phyloP scores from a whole-genome alignment of 768 basidiomycete species.

The Cyathus striatus region DNA sequence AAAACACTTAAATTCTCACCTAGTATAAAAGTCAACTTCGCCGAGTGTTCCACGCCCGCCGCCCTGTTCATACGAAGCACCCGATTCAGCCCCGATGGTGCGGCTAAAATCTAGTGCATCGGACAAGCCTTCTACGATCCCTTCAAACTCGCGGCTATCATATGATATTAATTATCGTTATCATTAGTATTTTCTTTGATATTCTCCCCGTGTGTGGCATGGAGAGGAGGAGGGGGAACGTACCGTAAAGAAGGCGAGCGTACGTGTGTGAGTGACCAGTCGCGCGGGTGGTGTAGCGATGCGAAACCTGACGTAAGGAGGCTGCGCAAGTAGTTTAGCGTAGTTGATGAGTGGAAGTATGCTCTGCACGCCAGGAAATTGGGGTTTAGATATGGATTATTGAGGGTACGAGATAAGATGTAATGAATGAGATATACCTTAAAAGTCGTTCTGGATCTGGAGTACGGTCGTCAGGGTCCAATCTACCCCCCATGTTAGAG shows the following conservation, averaged over 20 bases:
- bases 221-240: no score
- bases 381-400: conserved; percentile 1
- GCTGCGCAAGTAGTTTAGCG: conserved; percentile 87
- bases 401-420: not conserved
- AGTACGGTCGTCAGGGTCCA: conserved; percentile 71
- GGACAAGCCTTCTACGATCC: conserved; percentile 75
- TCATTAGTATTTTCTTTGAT: no score
- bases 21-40: conserved; percentile 93
- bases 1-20: conserved; percentile 35
- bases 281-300: conserved; percentile 82
- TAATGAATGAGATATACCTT: conserved; percentile 37
- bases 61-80: conserved; percentile 61
- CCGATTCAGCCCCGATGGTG: conserved; percentile 75
- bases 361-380: conserved; percentile 44
- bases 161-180: no score
- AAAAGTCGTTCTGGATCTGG: conserved; percentile 90
- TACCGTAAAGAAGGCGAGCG: conserved; percentile 74
- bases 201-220: no score
- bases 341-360: conserved; percentile 94
- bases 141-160: conserved; percentile 76
- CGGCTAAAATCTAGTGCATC: conserved; percentile 92
- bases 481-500: no score
- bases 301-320: conserved; percentile 92
- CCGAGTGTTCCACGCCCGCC: conserved; percentile 69
- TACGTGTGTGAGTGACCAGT: conserved; percentile 92